phyloP scores from a whole-genome alignment of 2,329 filamentous ascomycete genomes.

The Neonectria faginata region DNA sequence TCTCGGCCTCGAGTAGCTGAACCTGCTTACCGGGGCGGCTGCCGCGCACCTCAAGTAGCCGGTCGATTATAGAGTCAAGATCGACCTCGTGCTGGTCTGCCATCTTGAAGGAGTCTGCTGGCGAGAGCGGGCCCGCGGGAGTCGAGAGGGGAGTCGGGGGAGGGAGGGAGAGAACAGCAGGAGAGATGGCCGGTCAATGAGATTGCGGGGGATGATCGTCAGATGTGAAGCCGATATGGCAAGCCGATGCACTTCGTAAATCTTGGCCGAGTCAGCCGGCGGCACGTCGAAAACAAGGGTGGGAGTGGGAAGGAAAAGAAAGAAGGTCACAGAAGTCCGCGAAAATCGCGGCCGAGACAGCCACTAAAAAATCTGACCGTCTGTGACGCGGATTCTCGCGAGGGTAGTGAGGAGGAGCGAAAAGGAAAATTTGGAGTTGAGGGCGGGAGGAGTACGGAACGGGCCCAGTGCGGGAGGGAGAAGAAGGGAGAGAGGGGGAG shows the following conservation, averaged over 20 bases:
- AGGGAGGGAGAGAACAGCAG: constrained; percentile 41
- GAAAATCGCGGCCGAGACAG: constrained; percentile 32
- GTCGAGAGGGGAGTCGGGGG: constrained; percentile 44
- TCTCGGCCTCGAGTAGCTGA: constrained; percentile 95
- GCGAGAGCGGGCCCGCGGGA: constrained; percentile 55
- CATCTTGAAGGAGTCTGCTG: constrained; percentile 60
- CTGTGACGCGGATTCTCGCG: background rate
- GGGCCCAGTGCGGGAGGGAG: constrained; percentile 16
- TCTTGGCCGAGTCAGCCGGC: constrained; percentile 43
- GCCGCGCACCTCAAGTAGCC: constrained; percentile 95
- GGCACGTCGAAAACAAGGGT: constrained; percentile 28
- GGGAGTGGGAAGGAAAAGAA: constrained; percentile 7
- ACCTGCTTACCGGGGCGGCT: constrained; percentile 99
- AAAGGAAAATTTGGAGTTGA: constrained; percentile 5
- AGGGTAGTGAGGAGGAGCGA: constrained; percentile 4
- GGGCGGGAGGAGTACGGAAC: background rate
- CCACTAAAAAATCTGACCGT: constrained; percentile 19
- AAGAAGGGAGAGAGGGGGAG: constrained; percentile 28
- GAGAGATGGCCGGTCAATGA: constrained; percentile 47
- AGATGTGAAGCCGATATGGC: constrained; percentile 43
- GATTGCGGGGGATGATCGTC: constrained; percentile 45
- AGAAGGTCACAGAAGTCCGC: constrained; percentile 30
- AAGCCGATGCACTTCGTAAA: constrained; percentile 51
- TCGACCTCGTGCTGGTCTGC: constrained; percentile 87
- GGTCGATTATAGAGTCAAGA: constrained; percentile 99